A percentile compares a stretch with the other conserved stretches of the same genome.
These are phyloP conservation scores for Phytophthora citrophthora DNA, from an alignment of 352 stramenopile genomes.

Conservation along the genomic window DNA sequence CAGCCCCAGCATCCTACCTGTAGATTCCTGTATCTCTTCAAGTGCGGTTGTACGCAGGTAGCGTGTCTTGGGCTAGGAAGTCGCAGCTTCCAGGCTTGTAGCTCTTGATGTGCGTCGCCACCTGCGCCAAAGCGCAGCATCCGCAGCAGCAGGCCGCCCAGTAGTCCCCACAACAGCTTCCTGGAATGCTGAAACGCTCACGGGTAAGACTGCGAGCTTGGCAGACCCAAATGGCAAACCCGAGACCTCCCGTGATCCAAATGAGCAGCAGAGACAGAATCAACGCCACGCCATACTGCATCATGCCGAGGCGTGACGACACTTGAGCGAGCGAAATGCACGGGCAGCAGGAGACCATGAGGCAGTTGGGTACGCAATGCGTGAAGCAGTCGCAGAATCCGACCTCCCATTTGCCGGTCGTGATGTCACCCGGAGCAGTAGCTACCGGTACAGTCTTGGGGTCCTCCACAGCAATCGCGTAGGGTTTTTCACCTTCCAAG, in stretches of 20 bases:
- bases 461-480: constrained; percentile 24
- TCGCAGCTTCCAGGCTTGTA: constrained; percentile 52
- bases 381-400: constrained; percentile 50
- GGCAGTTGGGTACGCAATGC: constrained; percentile 47
- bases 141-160: constrained; percentile 38
- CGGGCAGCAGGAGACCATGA: constrained; percentile 48
- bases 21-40: constrained; percentile 28
- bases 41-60: constrained; percentile 38
- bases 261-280: constrained; percentile 26
- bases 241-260: constrained; percentile 12
- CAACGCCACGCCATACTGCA: constrained; percentile 28
- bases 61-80: constrained; percentile 38
- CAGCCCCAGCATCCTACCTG: no score
- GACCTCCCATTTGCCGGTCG: constrained; percentile 34
- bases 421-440: not conserved
- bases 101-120: constrained; percentile 54
- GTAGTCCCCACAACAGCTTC: constrained; percentile 35
- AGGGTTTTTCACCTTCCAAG: constrained; percentile 3
- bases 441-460: constrained; percentile 1
- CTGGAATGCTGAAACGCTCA: constrained; percentile 39
- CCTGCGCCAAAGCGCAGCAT: constrained; percentile 46
- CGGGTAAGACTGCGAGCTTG: constrained; percentile 37
- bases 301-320: constrained; percentile 39
- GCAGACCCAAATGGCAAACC: constrained; percentile 23
- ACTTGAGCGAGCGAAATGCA: constrained; percentile 55